Base-by-base conservation (phyloP, 2,329 filamentous ascomycete genomes). In the Hypoxylon sp. region DNA sequence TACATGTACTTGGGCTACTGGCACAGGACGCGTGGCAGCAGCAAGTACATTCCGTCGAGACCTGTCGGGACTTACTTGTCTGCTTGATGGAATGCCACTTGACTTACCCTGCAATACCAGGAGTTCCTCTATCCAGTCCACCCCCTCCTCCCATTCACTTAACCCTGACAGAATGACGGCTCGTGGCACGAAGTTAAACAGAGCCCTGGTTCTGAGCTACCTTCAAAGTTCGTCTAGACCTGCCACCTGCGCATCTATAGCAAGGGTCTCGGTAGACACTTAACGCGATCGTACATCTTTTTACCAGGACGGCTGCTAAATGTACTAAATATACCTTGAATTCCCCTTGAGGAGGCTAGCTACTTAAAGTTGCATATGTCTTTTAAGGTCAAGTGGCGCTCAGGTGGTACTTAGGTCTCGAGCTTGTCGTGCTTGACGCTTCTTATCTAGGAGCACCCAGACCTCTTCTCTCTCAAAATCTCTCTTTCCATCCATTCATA, bases 181-280 rank as follows among this genome's bases (percentile, higher is more conserved):
- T 59, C 56, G 58, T 71, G 57, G 62, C 14, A 61, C 56, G 52
- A 43, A 46, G 53, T 60, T 63, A 17, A 43, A 46, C 21, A 49
- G 41, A 50, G 43, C 50, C 57, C 56, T 68, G 63, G 57, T 28
- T 57, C 50, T 30, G 49, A 53, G 9, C 19, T 53, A 14, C 13
- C 14, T 56, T 45, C n/a, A n/a, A n/a, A n/a, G n/a, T n/a, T n/a
- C 32, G 43, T 43, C 48, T 38, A 60, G 30, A 50, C 34, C 52
- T 52, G 62, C 65, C 62, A 61, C 62, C 61, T 70, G 55, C 51
- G 58, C 43, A 51, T n/a, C n/a, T 56, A 41, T 48, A 55, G 45
- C 51, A 61, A 56, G 68, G 68, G 51, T 53, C 34, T 45, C 46
- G 36, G 51, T 61, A 63, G 63, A 62, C 62, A 60, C 36, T 66